These are phyloP conservation scores for Dendrothele bispora DNA, from an alignment of 768 basidiomycete species.

Conservation along the genomic window DNA sequence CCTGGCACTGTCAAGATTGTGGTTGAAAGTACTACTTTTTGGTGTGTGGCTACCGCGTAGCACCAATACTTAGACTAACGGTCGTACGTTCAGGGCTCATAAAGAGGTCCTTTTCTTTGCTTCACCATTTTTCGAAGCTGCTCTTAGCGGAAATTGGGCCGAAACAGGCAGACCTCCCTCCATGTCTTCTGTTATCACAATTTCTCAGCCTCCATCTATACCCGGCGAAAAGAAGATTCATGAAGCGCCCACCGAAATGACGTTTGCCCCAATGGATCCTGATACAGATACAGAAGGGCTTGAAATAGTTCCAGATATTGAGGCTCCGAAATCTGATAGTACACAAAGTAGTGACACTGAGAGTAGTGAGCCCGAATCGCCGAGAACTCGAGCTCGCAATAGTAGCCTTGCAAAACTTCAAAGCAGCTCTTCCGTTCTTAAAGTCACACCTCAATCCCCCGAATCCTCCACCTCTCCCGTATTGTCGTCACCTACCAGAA, in stretches of 20 bases:
- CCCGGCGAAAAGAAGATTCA: constrained; percentile 47
- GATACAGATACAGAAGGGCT: constrained; percentile 47
- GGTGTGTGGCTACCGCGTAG: constrained; percentile 49
- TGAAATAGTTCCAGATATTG: constrained; percentile 40
- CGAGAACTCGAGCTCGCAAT: constrained; percentile 42
- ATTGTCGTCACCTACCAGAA: constrained; percentile 17
- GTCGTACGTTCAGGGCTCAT: constrained; percentile 62
- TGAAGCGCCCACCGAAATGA: constrained; percentile 52
- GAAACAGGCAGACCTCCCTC: constrained; percentile 82
- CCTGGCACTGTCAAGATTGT: constrained; percentile 91
- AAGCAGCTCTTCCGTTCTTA: constrained; percentile 27
- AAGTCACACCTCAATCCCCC: too few relatives aligned
- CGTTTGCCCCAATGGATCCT: constrained; percentile 58
- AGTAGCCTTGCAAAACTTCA: constrained; percentile 65
- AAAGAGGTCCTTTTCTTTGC: constrained; percentile 90
- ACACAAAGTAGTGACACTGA: constrained; percentile 28
- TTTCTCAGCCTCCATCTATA: constrained; percentile 68
- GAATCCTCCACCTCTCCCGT: too few relatives aligned
- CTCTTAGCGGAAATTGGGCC: constrained; percentile 89
- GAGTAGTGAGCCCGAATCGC: constrained; percentile 18
- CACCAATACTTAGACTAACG: background rate
- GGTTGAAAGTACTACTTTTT: constrained; percentile 87
- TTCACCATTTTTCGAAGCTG: constrained; percentile 93
- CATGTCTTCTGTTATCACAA: constrained; percentile 82
- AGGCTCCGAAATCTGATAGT: constrained; percentile 27